These are phyloP conservation scores for Tuber brumale DNA, from an alignment of 495 filamentous ascomycete species.

Conservation along the genomic window DNA sequence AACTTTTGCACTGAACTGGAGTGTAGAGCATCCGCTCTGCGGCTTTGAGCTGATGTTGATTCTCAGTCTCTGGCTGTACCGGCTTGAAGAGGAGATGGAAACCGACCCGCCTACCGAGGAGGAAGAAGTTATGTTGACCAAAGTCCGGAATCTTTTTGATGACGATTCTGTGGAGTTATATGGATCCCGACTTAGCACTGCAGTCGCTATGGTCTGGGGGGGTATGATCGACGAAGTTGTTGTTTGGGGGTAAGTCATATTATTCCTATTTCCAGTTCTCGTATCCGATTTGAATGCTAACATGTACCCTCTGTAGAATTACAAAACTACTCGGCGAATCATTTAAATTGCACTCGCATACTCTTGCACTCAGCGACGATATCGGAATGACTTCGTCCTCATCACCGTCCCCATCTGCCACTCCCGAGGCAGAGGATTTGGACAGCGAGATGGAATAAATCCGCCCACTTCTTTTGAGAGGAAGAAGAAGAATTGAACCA, in stretches of 20 bases:
- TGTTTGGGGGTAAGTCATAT: conserved; percentile 78
- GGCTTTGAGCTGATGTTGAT: conserved; percentile 98
- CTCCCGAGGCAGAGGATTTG: conserved; percentile 41
- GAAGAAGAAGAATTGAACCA: conserved; percentile 9
- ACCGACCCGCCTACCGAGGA: conserved; percentile 67
- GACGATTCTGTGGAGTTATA: conserved; percentile 74
- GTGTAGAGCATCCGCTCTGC: conserved; percentile 93
- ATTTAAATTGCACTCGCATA: conserved; percentile 93
- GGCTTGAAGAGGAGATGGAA: conserved; percentile 98
- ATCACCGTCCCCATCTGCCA: conserved; percentile 37
- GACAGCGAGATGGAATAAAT: conserved; percentile 35
- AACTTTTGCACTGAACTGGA: conserved; percentile 97
- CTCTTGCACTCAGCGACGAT: conserved; percentile 88
- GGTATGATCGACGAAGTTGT: conserved; percentile 98
- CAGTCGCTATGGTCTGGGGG: conserved; percentile 91
- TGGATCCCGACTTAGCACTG: conserved; percentile 76
- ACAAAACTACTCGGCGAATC: conserved; percentile 97
- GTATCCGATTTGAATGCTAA: conserved; percentile 47
- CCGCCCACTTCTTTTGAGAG: conserved; percentile 11
- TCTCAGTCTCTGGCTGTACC: conserved; percentile 94
- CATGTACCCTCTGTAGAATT: conserved; percentile 55
- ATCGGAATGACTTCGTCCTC: conserved; percentile 44
- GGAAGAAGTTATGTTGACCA: conserved; percentile 90
- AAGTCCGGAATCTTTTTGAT: conserved; percentile 85
- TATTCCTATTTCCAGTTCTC: conserved; percentile 14